Evolutionary conservation across 2,329 filamentous ascomycete genomes (phyloP).

Genomic region (Fusarium bulbicola): DNA sequence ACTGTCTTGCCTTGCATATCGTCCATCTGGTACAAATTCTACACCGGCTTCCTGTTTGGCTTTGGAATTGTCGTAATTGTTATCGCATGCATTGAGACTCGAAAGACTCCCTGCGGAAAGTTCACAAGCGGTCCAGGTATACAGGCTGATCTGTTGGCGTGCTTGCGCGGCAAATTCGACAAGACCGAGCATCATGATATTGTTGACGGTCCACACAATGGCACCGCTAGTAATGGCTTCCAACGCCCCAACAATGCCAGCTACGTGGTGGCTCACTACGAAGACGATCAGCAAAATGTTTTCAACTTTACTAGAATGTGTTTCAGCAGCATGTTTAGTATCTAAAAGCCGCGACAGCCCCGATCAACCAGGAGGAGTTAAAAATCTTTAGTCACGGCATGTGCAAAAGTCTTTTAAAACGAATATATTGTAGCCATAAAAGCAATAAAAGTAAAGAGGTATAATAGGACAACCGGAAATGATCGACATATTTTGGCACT

Average conservation of each 20-base stretch:
- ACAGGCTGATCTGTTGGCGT: background rate
- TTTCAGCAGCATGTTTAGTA: background rate
- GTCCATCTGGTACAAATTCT: slow-evolving; percentile 1
- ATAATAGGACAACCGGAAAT: too few species aligned
- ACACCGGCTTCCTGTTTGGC: background rate
- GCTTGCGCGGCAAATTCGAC: background rate
- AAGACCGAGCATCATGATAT: background rate
- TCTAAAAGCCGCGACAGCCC: background rate
- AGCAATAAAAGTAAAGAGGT: fast-evolving
- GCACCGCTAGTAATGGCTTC: background rate
- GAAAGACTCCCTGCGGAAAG: slow-evolving; percentile 17
- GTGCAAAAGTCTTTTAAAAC: background rate
- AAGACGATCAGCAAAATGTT: background rate
- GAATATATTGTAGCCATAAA: fast-evolving
- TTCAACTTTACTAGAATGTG: slow-evolving; percentile 10
- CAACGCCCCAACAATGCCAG: background rate
- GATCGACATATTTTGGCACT: too few species aligned
- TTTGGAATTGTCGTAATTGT: background rate
- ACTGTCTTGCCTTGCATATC: slow-evolving; percentile 12
- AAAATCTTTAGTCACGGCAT: too few species aligned
- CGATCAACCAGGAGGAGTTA: background rate
- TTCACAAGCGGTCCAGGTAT: slow-evolving; percentile 2
- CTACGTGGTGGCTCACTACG: background rate
- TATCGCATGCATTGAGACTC: slow-evolving; percentile 5
- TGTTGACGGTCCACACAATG: background rate